Evolutionary conservation across 2,329 filamentous ascomycete genomes (phyloP).

Genomic region (Colletotrichum sp.): DNA sequence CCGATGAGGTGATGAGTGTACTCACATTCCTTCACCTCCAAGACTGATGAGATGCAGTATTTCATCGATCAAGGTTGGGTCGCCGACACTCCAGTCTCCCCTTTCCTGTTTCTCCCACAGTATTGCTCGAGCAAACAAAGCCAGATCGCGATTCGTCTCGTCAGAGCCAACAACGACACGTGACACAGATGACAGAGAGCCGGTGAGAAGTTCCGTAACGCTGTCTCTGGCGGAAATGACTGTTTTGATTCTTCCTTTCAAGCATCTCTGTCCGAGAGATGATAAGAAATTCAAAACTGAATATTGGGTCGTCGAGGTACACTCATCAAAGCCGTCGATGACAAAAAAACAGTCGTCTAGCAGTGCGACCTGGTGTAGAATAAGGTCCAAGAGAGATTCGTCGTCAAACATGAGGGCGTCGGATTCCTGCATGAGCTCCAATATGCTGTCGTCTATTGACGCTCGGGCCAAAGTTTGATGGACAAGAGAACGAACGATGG

Average conservation of each 20-base stretch:
- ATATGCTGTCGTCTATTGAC: rapidly evolving
- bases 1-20: not conserved
- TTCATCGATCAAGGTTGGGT: not conserved
- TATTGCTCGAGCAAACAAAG: not conserved
- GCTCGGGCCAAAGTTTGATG: not conserved
- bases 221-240: not conserved
- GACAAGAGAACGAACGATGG: not conserved
- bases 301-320: not conserved
- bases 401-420: not conserved
- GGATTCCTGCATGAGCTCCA: not conserved
- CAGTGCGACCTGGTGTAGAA: rapidly evolving
- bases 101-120: not conserved
- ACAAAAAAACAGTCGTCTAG: not conserved
- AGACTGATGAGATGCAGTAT: not conserved
- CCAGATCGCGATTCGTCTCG: not conserved
- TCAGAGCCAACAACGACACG: not conserved
- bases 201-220: not conserved
- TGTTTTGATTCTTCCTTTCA: not conserved
- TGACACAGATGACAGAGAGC: not conserved
- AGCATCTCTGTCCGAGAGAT: not conserved
- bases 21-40: not conserved
- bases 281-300: not conserved
- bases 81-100: not conserved
- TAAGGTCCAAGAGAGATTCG: not conserved
- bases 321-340: not conserved